phyloP scores from a whole-genome alignment of 495 filamentous ascomycete genomes.

The Neurospora sp. region DNA sequence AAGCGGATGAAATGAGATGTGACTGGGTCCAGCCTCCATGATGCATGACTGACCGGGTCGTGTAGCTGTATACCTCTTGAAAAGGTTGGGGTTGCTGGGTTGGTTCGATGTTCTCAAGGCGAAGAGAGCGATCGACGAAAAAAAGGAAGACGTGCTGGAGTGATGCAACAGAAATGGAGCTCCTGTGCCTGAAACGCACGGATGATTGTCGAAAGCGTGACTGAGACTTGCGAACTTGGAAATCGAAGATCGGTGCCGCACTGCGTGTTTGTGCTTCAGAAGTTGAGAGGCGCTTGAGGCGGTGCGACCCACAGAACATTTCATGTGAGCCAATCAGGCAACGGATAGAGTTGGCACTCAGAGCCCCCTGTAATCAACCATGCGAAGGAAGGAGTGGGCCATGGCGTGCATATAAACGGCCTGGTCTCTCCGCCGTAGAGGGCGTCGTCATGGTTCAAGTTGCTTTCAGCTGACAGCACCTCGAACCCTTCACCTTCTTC shows the following conservation, averaged over 20 bases:
- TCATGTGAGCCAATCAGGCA: slow-evolving; percentile 7
- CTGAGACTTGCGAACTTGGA: not conserved
- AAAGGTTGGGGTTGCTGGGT: not conserved
- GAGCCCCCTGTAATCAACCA: slow-evolving; percentile 9
- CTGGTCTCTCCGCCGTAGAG: slow-evolving; percentile 8
- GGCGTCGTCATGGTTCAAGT: slow-evolving; percentile 1
- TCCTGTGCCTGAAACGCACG: not conserved
- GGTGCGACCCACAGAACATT: slow-evolving; percentile 3
- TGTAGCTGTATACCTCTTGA: not conserved
- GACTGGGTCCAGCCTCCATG: not conserved
- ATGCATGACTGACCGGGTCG: not conserved
- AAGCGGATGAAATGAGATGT: not conserved
- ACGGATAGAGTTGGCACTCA: not conserved
- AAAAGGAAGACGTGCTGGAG: not conserved
- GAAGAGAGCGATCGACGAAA: not conserved
- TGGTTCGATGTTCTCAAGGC: not conserved
- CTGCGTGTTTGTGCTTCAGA: slow-evolving; percentile 3
- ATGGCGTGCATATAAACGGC: slow-evolving; percentile 17
- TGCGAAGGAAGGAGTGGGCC: slow-evolving; percentile 1
- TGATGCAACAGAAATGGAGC: not conserved
- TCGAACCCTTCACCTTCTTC: not conserved
- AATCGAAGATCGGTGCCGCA: not conserved
- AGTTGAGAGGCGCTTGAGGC: slow-evolving; percentile 7
- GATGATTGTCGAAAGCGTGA: not conserved
- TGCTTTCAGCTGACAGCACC: slow-evolving; percentile 2